Percentiles rank a stretch among this genome's conserved stretches.
phyloP scores from a whole-genome alignment of 2,329 filamentous ascomycete species.

The Aureobasidium sp. region DNA sequence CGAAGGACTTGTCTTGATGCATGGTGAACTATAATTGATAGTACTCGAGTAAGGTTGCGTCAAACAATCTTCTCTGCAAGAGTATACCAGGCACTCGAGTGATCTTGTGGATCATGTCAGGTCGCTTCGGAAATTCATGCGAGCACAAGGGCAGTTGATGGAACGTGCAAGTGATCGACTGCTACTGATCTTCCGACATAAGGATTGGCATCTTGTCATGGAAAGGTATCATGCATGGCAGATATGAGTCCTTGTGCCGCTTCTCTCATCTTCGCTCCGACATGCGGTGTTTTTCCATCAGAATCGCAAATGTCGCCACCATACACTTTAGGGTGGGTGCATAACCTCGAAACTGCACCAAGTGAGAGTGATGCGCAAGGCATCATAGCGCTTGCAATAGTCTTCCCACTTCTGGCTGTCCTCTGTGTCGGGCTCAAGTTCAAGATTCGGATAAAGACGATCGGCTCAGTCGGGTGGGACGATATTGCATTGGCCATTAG shows the following conservation, averaged over 20 bases:
- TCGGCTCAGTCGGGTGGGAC: constrained; percentile 2
- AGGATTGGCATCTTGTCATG: background rate
- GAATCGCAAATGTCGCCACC: background rate
- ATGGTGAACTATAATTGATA: background rate
- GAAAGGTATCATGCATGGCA: background rate
- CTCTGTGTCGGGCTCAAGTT: background rate
- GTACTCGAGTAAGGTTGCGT: background rate
- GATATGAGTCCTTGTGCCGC: background rate
- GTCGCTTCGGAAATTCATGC: background rate
- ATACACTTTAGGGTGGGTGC: background rate
- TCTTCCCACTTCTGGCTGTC: background rate
- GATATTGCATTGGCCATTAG: background rate
- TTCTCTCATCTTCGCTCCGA: background rate
- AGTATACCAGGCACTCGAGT: background rate
- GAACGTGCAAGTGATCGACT: background rate
- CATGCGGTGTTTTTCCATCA: background rate
- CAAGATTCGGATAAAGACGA: background rate
- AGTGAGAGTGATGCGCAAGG: background rate
- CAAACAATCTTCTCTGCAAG: background rate
- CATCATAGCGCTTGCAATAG: background rate
- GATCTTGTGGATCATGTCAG: background rate
- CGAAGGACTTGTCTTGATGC: background rate
- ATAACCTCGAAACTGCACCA: background rate
- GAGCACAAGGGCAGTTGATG: background rate
- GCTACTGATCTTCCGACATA: background rate